Evolutionary conservation across 176 grass and related monocot genomes (phyloP).

Genomic region (Oryza coarctata): DNA sequence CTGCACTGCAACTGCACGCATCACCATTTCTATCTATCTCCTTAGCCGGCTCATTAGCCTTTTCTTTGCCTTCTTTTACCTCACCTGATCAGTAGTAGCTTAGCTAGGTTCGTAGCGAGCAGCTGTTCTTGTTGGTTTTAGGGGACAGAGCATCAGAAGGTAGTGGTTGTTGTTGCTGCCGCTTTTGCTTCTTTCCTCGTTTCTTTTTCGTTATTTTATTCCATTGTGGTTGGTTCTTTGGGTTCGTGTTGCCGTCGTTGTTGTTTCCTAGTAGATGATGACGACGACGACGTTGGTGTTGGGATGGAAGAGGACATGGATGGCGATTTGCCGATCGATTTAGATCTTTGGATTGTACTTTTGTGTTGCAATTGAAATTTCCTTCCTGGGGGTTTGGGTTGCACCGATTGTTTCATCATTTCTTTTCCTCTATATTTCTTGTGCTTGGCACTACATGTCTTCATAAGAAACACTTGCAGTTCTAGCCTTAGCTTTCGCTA

Average conservation of each 20-base stretch:
- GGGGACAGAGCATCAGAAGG: conserved; percentile 7
- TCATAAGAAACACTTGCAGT: conserved; percentile 8
- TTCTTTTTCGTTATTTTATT: neutral
- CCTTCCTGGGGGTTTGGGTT: conserved; percentile 47
- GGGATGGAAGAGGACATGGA: conserved; percentile 44
- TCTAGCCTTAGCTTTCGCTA: neutral
- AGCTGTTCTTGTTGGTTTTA: conserved; percentile 40
- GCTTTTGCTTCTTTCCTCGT: neutral
- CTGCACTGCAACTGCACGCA: neutral
- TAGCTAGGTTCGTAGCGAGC: conserved; percentile 28
- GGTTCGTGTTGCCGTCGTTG: neutral
- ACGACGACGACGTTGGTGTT: conserved; percentile 30
- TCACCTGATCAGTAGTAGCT: neutral
- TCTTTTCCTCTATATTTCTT: conserved; percentile 13
- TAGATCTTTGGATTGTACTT: conserved; percentile 49
- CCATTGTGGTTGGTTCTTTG: conserved; percentile 25
- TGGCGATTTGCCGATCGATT: conserved; percentile 45
- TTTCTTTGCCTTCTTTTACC: conserved; percentile 7
- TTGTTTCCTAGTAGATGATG: conserved; percentile 27
- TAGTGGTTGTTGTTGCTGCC: neutral
- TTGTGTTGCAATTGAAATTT: conserved; percentile 38
- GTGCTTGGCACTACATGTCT: conserved; percentile 25
- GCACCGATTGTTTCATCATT: conserved; percentile 2
- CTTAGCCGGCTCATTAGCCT: conserved; percentile 7
- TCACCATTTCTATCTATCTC: neutral